phyloP scores from a whole-genome alignment of 2,329 filamentous ascomycete genomes.

The Monosporascus sp. region DNA sequence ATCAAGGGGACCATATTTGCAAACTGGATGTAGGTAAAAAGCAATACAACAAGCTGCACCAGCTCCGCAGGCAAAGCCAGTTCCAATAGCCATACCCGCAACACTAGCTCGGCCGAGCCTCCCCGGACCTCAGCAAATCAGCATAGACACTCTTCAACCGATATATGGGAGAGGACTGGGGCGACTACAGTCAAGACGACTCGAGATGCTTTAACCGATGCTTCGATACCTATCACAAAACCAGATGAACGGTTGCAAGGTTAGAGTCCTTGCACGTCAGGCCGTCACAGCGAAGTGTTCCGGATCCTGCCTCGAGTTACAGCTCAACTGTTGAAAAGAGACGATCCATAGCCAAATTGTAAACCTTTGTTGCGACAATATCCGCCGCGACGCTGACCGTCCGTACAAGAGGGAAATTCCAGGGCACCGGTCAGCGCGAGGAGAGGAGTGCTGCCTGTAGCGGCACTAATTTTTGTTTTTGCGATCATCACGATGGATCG shows the following conservation, averaged over 20 bases:
- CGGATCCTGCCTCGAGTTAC: neutral
- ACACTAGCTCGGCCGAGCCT: neutral
- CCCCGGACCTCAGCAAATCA: neutral
- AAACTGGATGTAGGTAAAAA: neutral
- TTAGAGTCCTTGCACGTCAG: neutral
- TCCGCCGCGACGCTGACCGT: neutral
- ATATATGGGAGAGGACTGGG: neutral
- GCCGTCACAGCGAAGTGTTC: neutral
- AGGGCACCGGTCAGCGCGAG: neutral
- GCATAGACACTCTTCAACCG: neutral
- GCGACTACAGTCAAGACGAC: neutral
- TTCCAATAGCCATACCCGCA: neutral
- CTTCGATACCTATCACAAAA: neutral
- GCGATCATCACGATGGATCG: neutral
- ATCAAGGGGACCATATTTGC: neutral
- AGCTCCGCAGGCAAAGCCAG: neutral
- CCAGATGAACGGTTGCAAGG: neutral
- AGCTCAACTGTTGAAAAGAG: no score
- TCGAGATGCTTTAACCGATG: no score
- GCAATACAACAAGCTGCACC: neutral
- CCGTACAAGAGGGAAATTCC: neutral
- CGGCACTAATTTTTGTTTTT: neutral
- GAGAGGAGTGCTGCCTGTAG: neutral
- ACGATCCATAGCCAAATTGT: no score
- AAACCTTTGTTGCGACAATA: no score